A percentile compares a stretch with the other conserved stretches of the same genome.
Conservation (phyloP, 2,329 filamentous ascomycete genomes). For the Fonsecaea monophora region DNA sequence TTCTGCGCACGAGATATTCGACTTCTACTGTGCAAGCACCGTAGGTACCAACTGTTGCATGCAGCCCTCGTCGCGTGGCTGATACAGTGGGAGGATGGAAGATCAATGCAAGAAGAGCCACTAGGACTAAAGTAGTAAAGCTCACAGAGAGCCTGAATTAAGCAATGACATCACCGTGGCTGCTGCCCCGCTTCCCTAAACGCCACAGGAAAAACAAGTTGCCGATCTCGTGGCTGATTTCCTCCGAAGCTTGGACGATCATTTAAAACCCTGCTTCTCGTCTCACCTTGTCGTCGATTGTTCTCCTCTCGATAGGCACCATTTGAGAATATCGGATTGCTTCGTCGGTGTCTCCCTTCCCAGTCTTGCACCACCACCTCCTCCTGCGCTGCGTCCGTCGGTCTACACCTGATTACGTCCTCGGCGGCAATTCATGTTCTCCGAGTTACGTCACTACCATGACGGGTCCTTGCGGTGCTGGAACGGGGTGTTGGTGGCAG, state of each 20-base stretch:
- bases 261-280: conserved; percentile 25
- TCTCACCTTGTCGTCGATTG: conserved; percentile 16
- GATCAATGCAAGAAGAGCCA: background rate
- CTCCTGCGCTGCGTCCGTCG: conserved; percentile 14
- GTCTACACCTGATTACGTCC: conserved; percentile 7
- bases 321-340: conserved; percentile 28
- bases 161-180: conserved; percentile 27
- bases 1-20: background rate
- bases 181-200: background rate
- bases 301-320: conserved; percentile 29
- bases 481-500: conserved; percentile 14
- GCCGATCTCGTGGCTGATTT: conserved; percentile 20
- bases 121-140: background rate
- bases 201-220: conserved; percentile 26
- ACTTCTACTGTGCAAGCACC: background rate
- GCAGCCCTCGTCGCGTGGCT: conserved; percentile 2
- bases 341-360: conserved; percentile 32
- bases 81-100: background rate
- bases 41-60: background rate
- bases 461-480: conserved; percentile 13
- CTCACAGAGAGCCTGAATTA: conserved; percentile 15
- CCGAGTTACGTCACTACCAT: conserved; percentile 21
- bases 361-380: conserved; percentile 7
- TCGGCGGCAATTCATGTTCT: conserved; percentile 4
- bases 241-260: conserved; percentile 12